Evolutionary conservation across 139 green algal species (phyloP).

Genomic region (Chlamydomonas asymmetrica): DNA sequence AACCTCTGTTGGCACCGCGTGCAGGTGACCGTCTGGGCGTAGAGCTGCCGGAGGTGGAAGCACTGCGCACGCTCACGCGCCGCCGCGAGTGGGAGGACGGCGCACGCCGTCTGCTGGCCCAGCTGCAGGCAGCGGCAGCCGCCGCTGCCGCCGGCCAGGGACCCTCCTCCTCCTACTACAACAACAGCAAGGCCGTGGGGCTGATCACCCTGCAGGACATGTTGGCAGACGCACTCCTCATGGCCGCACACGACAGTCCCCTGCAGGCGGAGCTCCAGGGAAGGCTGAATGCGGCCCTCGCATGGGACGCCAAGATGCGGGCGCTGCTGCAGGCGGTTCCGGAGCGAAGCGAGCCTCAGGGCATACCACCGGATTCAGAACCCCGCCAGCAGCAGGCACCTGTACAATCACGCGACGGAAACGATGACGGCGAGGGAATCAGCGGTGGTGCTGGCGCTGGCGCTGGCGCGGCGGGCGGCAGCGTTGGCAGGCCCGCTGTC

Average conservation of each 20-base stretch:
- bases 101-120: slow-evolving; percentile 21
- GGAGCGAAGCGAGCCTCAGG: no score
- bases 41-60: slow-evolving; percentile 24
- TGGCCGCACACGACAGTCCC: slow-evolving; percentile 28
- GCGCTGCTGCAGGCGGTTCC: no score
- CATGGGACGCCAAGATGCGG: slow-evolving; percentile 30
- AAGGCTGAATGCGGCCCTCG: slow-evolving; percentile 10
- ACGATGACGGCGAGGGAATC: no score
- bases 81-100: slow-evolving; percentile 50
- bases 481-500: slow-evolving; percentile 1
- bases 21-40: slow-evolving; percentile 38
- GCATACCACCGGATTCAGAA: no score
- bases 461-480: background rate
- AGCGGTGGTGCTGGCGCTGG: no score
- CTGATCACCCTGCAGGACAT: slow-evolving; percentile 18
- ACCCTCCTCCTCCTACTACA: background rate
- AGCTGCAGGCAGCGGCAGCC: slow-evolving; percentile 1
- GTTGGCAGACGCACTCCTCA: slow-evolving; percentile 30
- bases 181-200: no score
- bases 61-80: slow-evolving; percentile 29
- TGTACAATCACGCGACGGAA: no score
- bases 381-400: no score
- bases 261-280: slow-evolving; percentile 14
- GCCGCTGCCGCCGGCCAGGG: background rate
- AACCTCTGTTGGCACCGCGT: no score